Percentiles rank a stretch among this genome's conserved stretches.
Conservation (phyloP, 805 yeast species). For the Pichia occidentalis region DNA sequence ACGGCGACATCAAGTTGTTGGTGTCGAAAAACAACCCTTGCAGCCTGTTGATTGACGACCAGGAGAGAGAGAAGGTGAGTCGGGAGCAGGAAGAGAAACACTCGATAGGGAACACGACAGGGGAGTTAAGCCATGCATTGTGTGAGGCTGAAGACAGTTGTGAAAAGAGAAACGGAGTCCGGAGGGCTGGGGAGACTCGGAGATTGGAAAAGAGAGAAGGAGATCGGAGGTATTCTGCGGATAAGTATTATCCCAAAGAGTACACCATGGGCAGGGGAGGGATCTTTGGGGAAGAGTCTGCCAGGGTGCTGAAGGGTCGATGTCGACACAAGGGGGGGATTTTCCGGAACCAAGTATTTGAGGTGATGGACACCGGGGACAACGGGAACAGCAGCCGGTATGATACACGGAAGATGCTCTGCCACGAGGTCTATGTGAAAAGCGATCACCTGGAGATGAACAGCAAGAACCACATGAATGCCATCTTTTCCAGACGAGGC, state of each 20-base stretch:
- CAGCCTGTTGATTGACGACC: constrained; percentile 8
- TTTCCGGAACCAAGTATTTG: constrained; percentile 6
- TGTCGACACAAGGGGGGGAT: constrained; percentile 11
- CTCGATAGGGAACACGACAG: constrained; percentile 4
- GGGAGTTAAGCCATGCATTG: not conserved
- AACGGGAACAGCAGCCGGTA: not conserved
- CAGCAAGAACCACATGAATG: constrained; percentile 16
- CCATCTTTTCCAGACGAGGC: constrained; percentile 11
- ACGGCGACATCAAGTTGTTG: constrained; percentile 10
- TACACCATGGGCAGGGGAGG: constrained; percentile 17
- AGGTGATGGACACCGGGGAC: constrained; percentile 1
- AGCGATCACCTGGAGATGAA: constrained; percentile 11
- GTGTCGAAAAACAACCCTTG: constrained; percentile 13
- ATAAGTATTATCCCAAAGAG: constrained; percentile 4
- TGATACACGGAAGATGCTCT: not conserved
- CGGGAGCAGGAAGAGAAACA: constrained; percentile 3
- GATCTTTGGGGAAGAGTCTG: constrained; percentile 11
- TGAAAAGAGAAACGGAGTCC: not conserved
- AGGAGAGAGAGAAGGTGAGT: constrained; percentile 1
- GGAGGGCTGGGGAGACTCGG: not conserved
- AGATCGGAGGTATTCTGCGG: not conserved
- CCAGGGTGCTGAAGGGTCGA: constrained; percentile 3
- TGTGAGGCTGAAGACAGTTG: not conserved
- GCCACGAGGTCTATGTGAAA: constrained; percentile 14
- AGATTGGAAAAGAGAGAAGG: not conserved